Evolutionary conservation across 164 flowering plant species (phyloP).

Genomic region (Aristolochia californica): DNA sequence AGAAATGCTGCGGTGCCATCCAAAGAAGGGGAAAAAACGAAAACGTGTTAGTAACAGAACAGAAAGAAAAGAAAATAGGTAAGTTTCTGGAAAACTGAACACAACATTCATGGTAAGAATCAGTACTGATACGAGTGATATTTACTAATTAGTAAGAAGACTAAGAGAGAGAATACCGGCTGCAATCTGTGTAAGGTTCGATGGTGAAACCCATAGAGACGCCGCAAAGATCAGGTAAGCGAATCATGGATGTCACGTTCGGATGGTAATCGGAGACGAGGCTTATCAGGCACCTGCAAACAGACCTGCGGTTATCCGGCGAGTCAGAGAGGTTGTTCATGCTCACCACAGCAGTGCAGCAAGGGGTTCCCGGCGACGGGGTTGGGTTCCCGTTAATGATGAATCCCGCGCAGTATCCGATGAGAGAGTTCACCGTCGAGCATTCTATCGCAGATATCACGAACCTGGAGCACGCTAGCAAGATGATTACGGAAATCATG

Average conservation of each 20-base stretch:
- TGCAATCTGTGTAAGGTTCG: conserved; percentile 46
- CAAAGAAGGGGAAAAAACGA: too few species aligned
- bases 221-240: conserved; percentile 53
- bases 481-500: too few species aligned
- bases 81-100: too few species aligned
- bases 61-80: too few species aligned
- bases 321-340: conserved; percentile 23
- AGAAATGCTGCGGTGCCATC: too few species aligned
- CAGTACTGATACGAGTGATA: too few species aligned
- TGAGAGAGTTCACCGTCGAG: conserved; percentile 26
- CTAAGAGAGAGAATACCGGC: conserved; percentile 27
- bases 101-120: too few species aligned
- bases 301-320: conserved; percentile 13
- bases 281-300: conserved; percentile 41
- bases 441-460: conserved; percentile 18
- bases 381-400: conserved; percentile 38
- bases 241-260: conserved; percentile 40
- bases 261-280: conserved; percentile 30
- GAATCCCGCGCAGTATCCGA: conserved; percentile 43
- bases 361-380: conserved; percentile 41
- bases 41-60: too few species aligned
- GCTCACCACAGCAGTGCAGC: conserved; percentile 30
- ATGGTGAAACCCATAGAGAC: conserved; percentile 46
- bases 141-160: too few species aligned
- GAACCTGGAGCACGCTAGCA: neutral